Conservation (phyloP, 805 yeast species). For the Cyberlindnera japonica region DNA sequence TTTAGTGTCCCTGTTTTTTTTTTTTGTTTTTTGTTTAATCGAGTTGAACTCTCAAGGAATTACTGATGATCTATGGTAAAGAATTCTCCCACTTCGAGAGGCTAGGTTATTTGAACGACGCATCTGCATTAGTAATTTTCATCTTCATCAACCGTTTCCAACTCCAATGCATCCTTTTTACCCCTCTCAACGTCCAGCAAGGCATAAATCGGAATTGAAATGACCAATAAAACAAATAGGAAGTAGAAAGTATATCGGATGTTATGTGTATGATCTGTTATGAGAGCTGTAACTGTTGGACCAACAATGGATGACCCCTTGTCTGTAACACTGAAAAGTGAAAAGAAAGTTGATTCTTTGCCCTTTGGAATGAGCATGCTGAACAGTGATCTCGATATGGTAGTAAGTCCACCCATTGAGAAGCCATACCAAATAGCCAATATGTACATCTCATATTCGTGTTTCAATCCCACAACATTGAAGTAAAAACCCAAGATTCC, state of each 20-base stretch:
- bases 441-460: conserved; percentile 63
- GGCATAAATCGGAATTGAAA: conserved; percentile 55
- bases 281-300: conserved; percentile 66
- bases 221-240: conserved; percentile 47
- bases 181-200: conserved; percentile 62
- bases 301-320: conserved; percentile 77
- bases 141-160: conserved; percentile 36
- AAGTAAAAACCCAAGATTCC: conserved; percentile 66
- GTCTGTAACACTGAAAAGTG: conserved; percentile 73
- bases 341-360: conserved; percentile 70
- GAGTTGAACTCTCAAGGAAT: too few species aligned
- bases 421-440: conserved; percentile 75
- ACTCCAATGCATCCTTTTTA: conserved; percentile 44
- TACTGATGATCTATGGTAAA: too few species aligned
- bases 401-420: conserved; percentile 68
- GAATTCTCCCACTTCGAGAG: too few species aligned
- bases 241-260: conserved; percentile 71
- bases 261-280: conserved; percentile 70
- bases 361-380: conserved; percentile 70
- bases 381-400: conserved; percentile 65
- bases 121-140: too few species aligned
- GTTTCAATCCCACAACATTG: conserved; percentile 51
- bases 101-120: too few species aligned
- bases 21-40: too few species aligned
- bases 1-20: too few species aligned